A percentile compares a stretch with the other conserved stretches of the same genome.
These are phyloP conservation scores for Penicillium robsamsonii DNA, from an alignment of 495 filamentous ascomycete genomes.

Conservation along the genomic window DNA sequence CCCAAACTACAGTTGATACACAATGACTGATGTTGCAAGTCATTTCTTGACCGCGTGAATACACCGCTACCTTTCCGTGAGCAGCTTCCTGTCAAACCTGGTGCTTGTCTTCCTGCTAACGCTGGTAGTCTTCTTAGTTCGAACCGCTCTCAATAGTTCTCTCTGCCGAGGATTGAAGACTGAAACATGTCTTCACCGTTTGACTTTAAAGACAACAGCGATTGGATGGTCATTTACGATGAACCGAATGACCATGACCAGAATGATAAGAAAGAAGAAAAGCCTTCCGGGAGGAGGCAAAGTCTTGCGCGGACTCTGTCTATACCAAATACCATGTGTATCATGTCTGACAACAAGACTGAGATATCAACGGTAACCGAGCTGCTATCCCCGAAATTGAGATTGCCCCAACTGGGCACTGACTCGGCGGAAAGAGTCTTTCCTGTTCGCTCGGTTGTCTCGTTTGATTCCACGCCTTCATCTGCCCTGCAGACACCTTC, in stretches of 20 bases:
- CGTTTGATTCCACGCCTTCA: conserved; percentile 26
- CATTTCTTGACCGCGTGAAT: neutral
- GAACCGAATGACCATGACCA: conserved; percentile 11
- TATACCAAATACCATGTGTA: conserved; percentile 24
- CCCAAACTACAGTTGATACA: too few relatives aligned
- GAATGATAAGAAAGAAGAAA: conserved; percentile 9
- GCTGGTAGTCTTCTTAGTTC: neutral
- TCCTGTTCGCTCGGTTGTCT: conserved; percentile 27
- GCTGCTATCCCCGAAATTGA: conserved; percentile 18
- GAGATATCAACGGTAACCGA: conserved; percentile 22
- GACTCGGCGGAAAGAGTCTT: conserved; percentile 26
- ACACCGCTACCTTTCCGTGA: neutral
- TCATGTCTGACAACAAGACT: conserved; percentile 25
- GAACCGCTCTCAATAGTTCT: neutral
- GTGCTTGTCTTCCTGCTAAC: neutral
- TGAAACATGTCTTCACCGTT: conserved; percentile 9
- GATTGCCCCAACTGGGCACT: conserved; percentile 23
- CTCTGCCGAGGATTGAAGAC: neutral
- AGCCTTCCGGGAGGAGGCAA: conserved; percentile 5
- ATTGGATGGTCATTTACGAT: conserved; percentile 24
- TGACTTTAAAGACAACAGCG: conserved; percentile 6
- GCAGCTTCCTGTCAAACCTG: neutral
- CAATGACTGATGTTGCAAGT: neutral
- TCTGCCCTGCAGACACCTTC: conserved; percentile 28
- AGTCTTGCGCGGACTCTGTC: conserved; percentile 13